Evolutionary conservation across 139 green algal species (phyloP).

Genomic region (Chlorella sp.): DNA sequence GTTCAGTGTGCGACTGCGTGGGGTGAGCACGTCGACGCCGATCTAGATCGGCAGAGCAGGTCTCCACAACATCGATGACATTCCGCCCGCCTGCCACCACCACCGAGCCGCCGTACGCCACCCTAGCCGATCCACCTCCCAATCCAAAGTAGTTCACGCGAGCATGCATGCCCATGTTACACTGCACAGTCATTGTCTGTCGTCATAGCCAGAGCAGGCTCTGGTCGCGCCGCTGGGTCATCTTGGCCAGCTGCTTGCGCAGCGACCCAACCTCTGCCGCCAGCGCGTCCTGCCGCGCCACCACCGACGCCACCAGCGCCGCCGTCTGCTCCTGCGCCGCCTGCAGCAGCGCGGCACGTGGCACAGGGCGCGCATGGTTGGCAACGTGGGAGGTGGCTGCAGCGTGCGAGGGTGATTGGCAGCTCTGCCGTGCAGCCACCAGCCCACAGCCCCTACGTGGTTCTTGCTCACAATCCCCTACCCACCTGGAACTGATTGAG

Average conservation of each 20-base stretch:
- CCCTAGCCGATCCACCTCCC: no score
- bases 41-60: no score
- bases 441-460: background rate
- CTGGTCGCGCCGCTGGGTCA: conserved; percentile 20
- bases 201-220: conserved; percentile 35
- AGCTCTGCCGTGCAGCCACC: background rate
- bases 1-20: no score
- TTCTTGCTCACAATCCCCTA: background rate
- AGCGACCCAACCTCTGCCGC: conserved; percentile 21
- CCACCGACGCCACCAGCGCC: conserved; percentile 20
- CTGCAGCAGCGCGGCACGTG: background rate
- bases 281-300: conserved; percentile 32
- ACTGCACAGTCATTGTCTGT: no score
- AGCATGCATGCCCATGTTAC: no score
- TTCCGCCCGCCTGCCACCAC: no score
- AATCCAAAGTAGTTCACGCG: no score
- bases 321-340: conserved; percentile 20
- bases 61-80: no score
- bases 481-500: conserved; percentile 39
- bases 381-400: background rate
- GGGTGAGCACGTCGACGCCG: no score
- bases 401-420: background rate
- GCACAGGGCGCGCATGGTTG: background rate
- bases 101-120: no score
- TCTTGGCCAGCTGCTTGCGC: conserved; percentile 8